Percentiles rank a stretch among this genome's conserved stretches.
Evolutionary conservation across 208 protist genomes (phyloP).

Genomic region (Endotrypanum monterogeii): DNA sequence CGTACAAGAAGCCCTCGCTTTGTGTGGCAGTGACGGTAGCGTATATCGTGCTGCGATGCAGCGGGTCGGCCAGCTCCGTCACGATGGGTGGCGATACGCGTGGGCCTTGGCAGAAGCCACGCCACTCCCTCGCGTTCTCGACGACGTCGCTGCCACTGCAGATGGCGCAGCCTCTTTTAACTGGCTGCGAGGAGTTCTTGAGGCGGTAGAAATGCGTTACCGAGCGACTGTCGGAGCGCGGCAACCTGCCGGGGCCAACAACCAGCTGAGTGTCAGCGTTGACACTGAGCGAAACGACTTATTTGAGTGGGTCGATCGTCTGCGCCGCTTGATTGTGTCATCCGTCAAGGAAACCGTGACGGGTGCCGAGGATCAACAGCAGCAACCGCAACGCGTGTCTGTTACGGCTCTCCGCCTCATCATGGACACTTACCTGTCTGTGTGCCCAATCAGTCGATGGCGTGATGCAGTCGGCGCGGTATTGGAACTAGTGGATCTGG

Average conservation of each 20-base stretch:
- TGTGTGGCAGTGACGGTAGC: slow-evolving; percentile 30
- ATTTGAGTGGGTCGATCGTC: slow-evolving; percentile 28
- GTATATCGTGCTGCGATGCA: slow-evolving; percentile 26
- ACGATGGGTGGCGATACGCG: slow-evolving; percentile 35
- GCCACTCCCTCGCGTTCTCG: slow-evolving; percentile 20
- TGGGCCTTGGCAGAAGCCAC: slow-evolving; percentile 33
- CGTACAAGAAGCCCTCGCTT: slow-evolving; percentile 28
- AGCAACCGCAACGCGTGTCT: slow-evolving; percentile 2
- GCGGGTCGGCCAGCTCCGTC: slow-evolving; percentile 16
- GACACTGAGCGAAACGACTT: slow-evolving; percentile 1
- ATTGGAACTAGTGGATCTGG: not conserved
- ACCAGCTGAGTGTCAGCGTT: not conserved
- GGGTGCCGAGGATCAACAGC: not conserved
- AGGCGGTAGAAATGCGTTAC: slow-evolving; percentile 18
- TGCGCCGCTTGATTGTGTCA: slow-evolving; percentile 9
- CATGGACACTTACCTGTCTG: slow-evolving; percentile 33
- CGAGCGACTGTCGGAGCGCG: slow-evolving; percentile 8
- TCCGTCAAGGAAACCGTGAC: not conserved
- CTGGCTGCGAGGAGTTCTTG: slow-evolving; percentile 32
- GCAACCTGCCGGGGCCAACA: not conserved
- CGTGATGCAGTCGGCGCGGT: slow-evolving; percentile 31
- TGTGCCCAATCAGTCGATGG: slow-evolving; percentile 35
- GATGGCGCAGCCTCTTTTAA: slow-evolving; percentile 4
- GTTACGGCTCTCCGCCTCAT: slow-evolving; percentile 20
- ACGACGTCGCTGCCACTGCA: not conserved